Percentiles rank a stretch among this genome's conserved stretches.
These are phyloP conservation scores for Mycena citricolor DNA, from an alignment of 1,284 basidiomycete genomes.

Conservation along the genomic window DNA sequence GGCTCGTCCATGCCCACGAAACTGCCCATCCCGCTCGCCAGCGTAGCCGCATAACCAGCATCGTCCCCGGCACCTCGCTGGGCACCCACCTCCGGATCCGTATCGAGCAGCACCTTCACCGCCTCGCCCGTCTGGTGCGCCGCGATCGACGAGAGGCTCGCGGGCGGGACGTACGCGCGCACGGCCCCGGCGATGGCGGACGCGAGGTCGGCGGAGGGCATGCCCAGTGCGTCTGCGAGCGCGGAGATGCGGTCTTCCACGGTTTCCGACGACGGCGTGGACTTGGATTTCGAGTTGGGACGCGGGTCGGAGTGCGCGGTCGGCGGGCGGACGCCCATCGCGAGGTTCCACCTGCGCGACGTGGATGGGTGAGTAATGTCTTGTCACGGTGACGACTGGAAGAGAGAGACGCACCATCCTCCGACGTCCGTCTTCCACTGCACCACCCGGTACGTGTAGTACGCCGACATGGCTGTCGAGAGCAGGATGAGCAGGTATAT, in stretches of 20 bases:
- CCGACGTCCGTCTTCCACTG: conserved; percentile 55
- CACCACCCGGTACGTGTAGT: conserved; percentile 49
- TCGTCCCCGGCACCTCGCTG: conserved; percentile 7
- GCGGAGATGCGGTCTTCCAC: conserved; percentile 58
- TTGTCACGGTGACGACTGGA: not conserved
- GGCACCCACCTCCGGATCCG: not conserved
- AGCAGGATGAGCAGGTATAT: conserved; percentile 50
- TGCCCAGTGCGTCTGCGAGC: conserved; percentile 59
- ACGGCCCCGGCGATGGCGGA: conserved; percentile 47
- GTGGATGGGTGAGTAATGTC: not conserved
- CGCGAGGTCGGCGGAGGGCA: conserved; percentile 59
- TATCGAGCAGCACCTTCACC: conserved; percentile 14
- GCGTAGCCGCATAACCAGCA: conserved; percentile 4
- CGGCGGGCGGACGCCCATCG: conserved; percentile 38
- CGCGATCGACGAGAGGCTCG: conserved; percentile 21
- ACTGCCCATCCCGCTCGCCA: conserved; percentile 15
- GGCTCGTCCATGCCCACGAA: conserved; percentile 25
- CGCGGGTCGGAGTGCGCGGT: conserved; percentile 22
- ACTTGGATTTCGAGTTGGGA: no score
- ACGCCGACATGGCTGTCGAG: conserved; percentile 43
- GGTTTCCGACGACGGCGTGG: conserved; percentile 27
- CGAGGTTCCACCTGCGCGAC: conserved; percentile 46
- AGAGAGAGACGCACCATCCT: conserved; percentile 37
- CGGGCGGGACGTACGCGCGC: conserved; percentile 23
- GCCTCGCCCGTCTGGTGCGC: conserved; percentile 23